These are phyloP conservation scores for Penicillium paradoxum DNA, from an alignment of 495 filamentous ascomycete genomes.

Conservation along the genomic window DNA sequence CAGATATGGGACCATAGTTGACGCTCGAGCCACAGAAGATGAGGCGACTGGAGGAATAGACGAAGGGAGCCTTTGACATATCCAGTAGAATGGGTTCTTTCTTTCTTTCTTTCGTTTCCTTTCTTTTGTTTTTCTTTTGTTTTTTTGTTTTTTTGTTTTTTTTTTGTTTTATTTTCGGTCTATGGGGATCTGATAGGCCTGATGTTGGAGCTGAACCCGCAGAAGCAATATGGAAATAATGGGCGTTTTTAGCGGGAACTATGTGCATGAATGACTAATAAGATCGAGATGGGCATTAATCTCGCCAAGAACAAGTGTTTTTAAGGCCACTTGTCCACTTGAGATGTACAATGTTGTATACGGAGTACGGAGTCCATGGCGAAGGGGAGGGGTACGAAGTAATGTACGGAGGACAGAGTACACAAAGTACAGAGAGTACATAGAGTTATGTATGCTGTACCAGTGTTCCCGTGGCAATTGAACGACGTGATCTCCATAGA, in stretches of 20 bases:
- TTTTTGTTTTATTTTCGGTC: too few relatives aligned
- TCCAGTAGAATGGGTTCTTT: neutral
- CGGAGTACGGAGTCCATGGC: too few relatives aligned
- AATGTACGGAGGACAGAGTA: too few relatives aligned
- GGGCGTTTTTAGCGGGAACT: neutral
- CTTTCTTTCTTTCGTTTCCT: neutral
- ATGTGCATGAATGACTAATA: neutral
- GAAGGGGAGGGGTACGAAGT: too few relatives aligned
- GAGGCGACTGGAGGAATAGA: neutral
- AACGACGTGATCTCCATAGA: neutral
- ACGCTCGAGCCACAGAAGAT: neutral
- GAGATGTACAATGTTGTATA: too few relatives aligned
- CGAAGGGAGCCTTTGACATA: neutral
- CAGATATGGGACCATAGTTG: constrained; percentile 24
- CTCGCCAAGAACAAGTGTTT: neutral
- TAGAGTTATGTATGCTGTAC: too few relatives aligned
- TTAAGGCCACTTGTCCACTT: constrained; percentile 10
- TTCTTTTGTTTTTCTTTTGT: too few relatives aligned
- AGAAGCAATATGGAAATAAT: neutral
- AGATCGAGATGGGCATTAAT: neutral
- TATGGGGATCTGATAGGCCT: too few relatives aligned
- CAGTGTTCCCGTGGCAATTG: too few relatives aligned
- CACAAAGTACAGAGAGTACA: too few relatives aligned
- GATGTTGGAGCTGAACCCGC: neutral
- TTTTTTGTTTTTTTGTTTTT: too few relatives aligned